These are phyloP conservation scores for Leptoxyphium fumago DNA, from an alignment of 2,329 filamentous ascomycete genomes.

Conservation along the genomic window DNA sequence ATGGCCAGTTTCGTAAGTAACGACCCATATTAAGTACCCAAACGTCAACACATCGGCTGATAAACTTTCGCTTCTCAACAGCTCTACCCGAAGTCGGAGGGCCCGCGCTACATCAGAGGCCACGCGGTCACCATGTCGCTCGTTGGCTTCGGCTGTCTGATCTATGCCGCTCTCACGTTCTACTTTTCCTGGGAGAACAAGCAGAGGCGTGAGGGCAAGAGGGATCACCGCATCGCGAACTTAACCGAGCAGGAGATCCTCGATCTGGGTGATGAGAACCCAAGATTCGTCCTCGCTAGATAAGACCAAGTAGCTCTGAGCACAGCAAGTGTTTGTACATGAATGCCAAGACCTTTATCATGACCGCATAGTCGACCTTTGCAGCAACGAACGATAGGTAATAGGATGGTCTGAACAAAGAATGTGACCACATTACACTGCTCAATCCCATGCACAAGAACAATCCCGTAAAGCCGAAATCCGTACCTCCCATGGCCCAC, in stretches of 20 bases:
- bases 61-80: constrained; percentile 6
- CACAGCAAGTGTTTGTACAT: too few species aligned
- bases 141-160: constrained; percentile 27
- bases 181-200: constrained; percentile 25
- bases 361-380: too few species aligned
- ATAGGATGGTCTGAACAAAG: too few species aligned
- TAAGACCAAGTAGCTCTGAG: constrained; percentile 3
- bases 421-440: too few species aligned
- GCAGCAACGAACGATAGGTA: too few species aligned
- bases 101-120: constrained; percentile 35
- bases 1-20: constrained; percentile 54
- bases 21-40: too few species aligned
- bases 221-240: constrained; percentile 25
- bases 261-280: constrained; percentile 31
- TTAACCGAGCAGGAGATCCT: constrained; percentile 29
- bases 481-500: too few species aligned
- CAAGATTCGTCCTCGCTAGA: constrained; percentile 28
- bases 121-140: constrained; percentile 38
- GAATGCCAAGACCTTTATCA: too few species aligned
- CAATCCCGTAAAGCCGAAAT: too few species aligned
- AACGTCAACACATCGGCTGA: not conserved
- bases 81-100: constrained; percentile 31
- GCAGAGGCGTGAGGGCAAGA: constrained; percentile 23
- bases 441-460: too few species aligned
- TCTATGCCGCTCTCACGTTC: constrained; percentile 24